These are phyloP conservation scores for Fusarium musae DNA, from an alignment of 2,329 filamentous ascomycete species.

Conservation along the genomic window DNA sequence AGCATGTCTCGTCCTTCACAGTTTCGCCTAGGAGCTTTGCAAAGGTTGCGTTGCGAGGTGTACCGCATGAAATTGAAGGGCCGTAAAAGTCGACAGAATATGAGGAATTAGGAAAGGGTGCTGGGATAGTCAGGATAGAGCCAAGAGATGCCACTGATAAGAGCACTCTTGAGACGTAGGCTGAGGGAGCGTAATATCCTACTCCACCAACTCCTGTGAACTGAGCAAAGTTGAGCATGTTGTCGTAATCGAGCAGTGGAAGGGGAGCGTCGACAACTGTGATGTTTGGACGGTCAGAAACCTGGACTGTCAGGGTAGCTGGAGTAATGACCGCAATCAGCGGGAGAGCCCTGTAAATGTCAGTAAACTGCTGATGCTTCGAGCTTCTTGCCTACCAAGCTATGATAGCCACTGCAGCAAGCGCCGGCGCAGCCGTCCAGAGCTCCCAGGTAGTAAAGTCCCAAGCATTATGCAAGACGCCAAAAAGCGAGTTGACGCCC, in stretches of 20 bases:
- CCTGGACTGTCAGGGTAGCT: accelerated
- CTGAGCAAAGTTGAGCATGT: not conserved
- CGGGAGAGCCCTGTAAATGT: accelerated
- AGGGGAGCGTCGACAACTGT: not conserved
- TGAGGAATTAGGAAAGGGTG: constrained; percentile 13
- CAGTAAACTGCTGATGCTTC: accelerated
- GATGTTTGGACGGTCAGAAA: not conserved
- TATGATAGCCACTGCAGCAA: not conserved
- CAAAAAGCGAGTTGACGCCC: constrained; percentile 4
- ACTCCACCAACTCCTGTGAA: not conserved
- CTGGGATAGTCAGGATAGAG: not conserved
- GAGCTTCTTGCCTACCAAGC: not conserved
- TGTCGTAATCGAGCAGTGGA: not conserved
- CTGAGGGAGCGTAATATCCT: not conserved
- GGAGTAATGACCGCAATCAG: not conserved
- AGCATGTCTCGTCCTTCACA: not conserved
- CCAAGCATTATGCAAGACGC: not conserved
- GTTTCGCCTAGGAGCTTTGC: not conserved
- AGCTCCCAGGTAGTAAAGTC: not conserved
- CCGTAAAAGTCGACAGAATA: constrained; percentile 4
- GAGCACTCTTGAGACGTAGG: not conserved
- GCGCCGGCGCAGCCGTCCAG: not conserved
- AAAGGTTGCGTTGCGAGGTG: not conserved
- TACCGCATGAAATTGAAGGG: not conserved
- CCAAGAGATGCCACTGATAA: not conserved